Percentiles rank a stretch among this genome's conserved stretches.
These are phyloP conservation scores for Monilinia fructicola DNA, from an alignment of 2,329 filamentous ascomycete genomes.

Conservation along the genomic window DNA sequence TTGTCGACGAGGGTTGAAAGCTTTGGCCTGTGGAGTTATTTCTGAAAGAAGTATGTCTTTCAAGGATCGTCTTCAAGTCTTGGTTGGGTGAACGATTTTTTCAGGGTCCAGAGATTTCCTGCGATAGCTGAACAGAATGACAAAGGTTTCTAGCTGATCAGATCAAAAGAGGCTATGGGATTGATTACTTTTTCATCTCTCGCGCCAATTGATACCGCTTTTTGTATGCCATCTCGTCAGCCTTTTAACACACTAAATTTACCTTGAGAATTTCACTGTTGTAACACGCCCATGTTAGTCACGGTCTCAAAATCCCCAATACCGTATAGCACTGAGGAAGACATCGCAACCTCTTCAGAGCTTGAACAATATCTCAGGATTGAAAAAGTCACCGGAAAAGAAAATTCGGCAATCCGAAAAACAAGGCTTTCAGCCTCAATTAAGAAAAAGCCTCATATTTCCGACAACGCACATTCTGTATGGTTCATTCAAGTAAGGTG, in stretches of 20 bases:
- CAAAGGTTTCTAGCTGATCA: neutral
- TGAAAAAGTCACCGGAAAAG: no score
- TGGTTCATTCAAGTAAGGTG: no score
- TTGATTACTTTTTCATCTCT: conserved; percentile 32
- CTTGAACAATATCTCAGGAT: no score
- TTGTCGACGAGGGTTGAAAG: neutral
- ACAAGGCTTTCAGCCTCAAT: no score
- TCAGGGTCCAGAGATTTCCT: neutral
- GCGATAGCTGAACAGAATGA: conserved; percentile 12
- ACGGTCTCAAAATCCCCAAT: no score
- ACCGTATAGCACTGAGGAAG: no score
- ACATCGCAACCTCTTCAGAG: no score
- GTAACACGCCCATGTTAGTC: conserved; percentile 20
- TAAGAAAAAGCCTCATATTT: no score
- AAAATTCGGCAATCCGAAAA: no score
- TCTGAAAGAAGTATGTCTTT: neutral
- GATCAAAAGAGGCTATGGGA: neutral
- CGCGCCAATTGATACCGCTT: conserved; percentile 41
- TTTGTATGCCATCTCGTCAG: conserved; percentile 46
- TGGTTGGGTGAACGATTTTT: neutral
- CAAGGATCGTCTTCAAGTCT: neutral
- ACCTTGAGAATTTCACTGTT: conserved; percentile 40
- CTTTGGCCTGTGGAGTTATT: conserved; percentile 19
- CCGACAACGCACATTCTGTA: no score
- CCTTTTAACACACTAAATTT: conserved; percentile 44